Evolutionary conservation across 2,329 filamentous ascomycete genomes (phyloP).

Genomic region (Paecilomyces niveus): DNA sequence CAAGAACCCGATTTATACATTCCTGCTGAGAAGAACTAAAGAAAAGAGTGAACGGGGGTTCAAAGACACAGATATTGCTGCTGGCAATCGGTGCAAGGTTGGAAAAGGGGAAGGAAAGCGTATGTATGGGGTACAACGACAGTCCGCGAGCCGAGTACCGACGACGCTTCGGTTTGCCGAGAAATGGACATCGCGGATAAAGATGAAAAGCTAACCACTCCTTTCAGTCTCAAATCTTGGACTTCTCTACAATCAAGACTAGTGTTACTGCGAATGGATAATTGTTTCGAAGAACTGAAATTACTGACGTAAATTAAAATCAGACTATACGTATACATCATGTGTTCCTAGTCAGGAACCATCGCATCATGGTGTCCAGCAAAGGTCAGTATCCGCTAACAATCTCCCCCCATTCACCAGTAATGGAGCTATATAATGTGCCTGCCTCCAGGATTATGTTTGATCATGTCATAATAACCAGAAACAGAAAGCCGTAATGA

Average conservation of each 20-base stretch:
- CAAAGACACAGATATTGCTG: neutral
- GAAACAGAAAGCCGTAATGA: slow-evolving; percentile 4
- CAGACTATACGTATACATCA: neutral
- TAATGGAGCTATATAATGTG: neutral
- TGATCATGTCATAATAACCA: slow-evolving; percentile 11
- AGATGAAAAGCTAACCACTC: too few species aligned
- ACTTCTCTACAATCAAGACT: neutral
- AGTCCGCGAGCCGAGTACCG: neutral
- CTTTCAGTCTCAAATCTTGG: neutral
- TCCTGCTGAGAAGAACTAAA: neutral
- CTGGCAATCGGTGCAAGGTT: neutral
- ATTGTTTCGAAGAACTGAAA: neutral
- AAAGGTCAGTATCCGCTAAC: neutral
- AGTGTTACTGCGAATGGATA: neutral
- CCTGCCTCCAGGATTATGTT: slow-evolving; percentile 3
- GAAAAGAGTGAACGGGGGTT: neutral
- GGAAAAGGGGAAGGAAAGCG: neutral
- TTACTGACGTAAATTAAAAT: neutral
- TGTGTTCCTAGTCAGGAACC: neutral
- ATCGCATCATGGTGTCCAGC: neutral
- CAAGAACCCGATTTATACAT: neutral
- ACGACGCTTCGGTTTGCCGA: neutral
- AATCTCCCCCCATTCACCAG: neutral
- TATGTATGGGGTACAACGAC: neutral
- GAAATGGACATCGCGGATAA: neutral